Conservation (phyloP, 2,329 filamentous ascomycete genomes). For the Diatrype stigma region DNA sequence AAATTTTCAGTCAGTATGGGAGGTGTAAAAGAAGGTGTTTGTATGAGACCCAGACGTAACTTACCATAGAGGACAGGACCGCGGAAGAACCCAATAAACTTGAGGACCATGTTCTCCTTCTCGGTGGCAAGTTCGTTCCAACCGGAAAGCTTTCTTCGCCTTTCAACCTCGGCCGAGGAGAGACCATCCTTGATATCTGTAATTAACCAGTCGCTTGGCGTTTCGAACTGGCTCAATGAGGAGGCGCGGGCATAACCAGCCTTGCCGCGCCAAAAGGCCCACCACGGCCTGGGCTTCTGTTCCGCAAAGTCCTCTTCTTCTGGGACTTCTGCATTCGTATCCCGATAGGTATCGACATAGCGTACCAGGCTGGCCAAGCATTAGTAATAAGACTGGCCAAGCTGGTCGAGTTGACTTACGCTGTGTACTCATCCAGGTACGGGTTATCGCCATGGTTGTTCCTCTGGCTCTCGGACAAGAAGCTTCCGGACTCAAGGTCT, state of each 20-base stretch:
- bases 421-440: constrained; percentile 30
- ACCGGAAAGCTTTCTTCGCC: constrained; percentile 60
- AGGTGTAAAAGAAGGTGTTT: not conserved
- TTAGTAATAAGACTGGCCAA: not conserved
- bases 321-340: constrained; percentile 24
- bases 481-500: constrained; percentile 28
- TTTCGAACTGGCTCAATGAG: constrained; percentile 30
- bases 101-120: constrained; percentile 71
- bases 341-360: constrained; percentile 36
- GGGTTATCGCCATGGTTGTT: constrained; percentile 26
- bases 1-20: constrained; percentile 5
- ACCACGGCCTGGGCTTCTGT: constrained; percentile 27
- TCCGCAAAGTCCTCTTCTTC: constrained; percentile 25
- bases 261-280: constrained; percentile 32
- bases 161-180: constrained; percentile 53
- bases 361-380: constrained; percentile 19
- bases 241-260: constrained; percentile 17
- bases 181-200: constrained; percentile 66
- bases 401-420: constrained; percentile 18
- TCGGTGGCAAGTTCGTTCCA: constrained; percentile 70
- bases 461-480: constrained; percentile 23
- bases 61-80: constrained; percentile 72
- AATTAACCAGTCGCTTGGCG: constrained; percentile 65
- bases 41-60: constrained; percentile 19
- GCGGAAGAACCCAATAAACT: constrained; percentile 72